These are phyloP conservation scores for Lycium barbarum DNA, from an alignment of 257 asterid genomes.

Conservation along the genomic window DNA sequence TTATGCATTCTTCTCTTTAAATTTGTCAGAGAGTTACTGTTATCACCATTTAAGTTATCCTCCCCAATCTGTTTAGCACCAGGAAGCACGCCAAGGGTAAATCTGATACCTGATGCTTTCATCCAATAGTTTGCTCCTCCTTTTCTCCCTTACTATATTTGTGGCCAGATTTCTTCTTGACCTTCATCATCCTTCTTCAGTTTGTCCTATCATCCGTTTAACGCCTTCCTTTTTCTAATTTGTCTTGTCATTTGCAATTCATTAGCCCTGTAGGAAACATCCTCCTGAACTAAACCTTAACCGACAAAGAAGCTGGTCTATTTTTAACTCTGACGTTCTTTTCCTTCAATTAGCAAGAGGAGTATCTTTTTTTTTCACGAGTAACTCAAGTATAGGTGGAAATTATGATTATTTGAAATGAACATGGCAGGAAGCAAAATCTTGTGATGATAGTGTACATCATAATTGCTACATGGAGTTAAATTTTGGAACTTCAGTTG, in stretches of 20 bases:
- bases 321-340: neutral
- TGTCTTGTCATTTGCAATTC: neutral
- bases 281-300: conserved; percentile 17
- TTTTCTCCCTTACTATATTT: neutral
- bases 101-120: neutral
- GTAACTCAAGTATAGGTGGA: neutral
- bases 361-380: neutral
- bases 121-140: neutral
- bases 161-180: neutral
- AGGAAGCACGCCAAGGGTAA: neutral
- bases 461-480: too few species aligned
- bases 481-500: neutral
- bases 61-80: neutral
- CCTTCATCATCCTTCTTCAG: conserved; percentile 18
- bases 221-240: neutral
- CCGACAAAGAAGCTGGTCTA: conserved; percentile 11
- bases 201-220: conserved; percentile 6
- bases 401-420: conserved; percentile 1
- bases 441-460: neutral
- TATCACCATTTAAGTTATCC: conserved; percentile 7
- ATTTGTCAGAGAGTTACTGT: neutral
- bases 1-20: neutral
- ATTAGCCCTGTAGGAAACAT: neutral
- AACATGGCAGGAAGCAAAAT: conserved; percentile 15
- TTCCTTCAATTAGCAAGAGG: neutral